Evolutionary conservation across 768 basidiomycete genomes (phyloP).

Genomic region (Xerocomus spinulosus): DNA sequence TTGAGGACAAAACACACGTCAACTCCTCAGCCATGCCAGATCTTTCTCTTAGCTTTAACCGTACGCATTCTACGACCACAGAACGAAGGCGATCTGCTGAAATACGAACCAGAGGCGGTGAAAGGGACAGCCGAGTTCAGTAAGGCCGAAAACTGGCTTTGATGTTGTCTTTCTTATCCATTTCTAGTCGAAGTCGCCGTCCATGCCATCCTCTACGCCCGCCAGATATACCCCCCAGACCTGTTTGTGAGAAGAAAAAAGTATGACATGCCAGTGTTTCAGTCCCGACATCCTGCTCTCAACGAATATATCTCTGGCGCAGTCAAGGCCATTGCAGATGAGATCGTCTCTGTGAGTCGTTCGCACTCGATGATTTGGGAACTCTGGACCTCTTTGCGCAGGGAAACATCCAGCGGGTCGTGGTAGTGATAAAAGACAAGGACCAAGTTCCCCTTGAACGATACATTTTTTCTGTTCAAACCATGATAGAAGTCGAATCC

Average conservation of each 20-base stretch:
- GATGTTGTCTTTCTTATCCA: slow-evolving; percentile 3
- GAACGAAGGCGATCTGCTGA: slow-evolving; percentile 8
- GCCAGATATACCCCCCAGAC: slow-evolving; percentile 85
- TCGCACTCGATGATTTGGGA: neutral
- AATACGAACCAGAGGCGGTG: slow-evolving; percentile 46
- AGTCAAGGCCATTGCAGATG: slow-evolving; percentile 74
- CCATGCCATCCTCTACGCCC: slow-evolving; percentile 86
- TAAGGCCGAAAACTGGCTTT: slow-evolving; percentile 32
- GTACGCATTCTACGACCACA: slow-evolving; percentile 22
- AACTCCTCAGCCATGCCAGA: slow-evolving; percentile 22
- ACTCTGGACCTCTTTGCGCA: slow-evolving; percentile 24
- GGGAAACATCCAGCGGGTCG: slow-evolving; percentile 77
- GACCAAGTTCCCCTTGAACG: slow-evolving; percentile 82
- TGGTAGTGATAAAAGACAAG: slow-evolving; percentile 80
- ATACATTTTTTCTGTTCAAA: slow-evolving; percentile 83
- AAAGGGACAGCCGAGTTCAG: slow-evolving; percentile 69
- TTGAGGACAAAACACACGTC: slow-evolving; percentile 12
- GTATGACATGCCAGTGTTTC: slow-evolving; percentile 87
- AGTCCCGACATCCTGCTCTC: slow-evolving; percentile 86
- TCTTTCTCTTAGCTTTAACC: slow-evolving; percentile 35
- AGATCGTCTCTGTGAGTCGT: slow-evolving; percentile 57
- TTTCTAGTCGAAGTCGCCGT: slow-evolving; percentile 85
- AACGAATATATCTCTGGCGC: slow-evolving; percentile 89
- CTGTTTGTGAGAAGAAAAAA: slow-evolving; percentile 85
- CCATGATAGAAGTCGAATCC: slow-evolving; percentile 67